These are phyloP conservation scores for Coprinellus micaceus DNA, from an alignment of 768 basidiomycete species.

Conservation along the genomic window DNA sequence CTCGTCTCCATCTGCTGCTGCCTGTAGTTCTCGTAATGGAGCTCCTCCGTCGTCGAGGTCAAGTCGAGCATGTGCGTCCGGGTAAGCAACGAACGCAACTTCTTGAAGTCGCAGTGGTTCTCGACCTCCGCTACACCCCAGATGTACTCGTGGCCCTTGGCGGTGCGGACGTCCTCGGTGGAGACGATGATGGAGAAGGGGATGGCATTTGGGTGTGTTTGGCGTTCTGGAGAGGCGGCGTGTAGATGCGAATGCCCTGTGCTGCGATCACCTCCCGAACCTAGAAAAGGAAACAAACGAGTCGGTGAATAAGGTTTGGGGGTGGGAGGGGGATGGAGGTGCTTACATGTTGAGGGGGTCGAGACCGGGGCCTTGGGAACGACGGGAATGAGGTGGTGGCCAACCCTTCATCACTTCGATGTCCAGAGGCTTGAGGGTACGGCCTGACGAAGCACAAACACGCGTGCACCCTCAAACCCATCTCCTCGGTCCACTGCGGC, in stretches of 20 bases:
- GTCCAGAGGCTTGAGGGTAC: conserved; percentile 94
- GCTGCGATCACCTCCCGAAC: conserved; percentile 87
- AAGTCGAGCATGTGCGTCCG: conserved; percentile 98
- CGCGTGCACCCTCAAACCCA: conserved; percentile 92
- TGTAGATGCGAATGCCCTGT: conserved; percentile 93
- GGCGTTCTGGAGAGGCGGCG: conserved; percentile 91
- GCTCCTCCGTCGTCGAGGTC: conserved; percentile 92
- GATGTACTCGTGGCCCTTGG: conserved; percentile 95
- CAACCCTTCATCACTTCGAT: conserved; percentile 99
- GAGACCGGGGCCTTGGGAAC: conserved; percentile 95
- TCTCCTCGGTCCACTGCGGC: conserved; percentile 91
- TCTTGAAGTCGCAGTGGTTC: conserved; percentile 98
- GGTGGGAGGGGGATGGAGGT: conserved; percentile 9
- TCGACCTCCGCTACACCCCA: conserved; percentile 99
- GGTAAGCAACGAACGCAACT: conserved; percentile 90
- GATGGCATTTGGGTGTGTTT: conserved; percentile 85
- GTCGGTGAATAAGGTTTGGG: conserved; percentile 13
- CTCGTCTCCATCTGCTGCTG: conserved; percentile 99
- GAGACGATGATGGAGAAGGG: conserved; percentile 99
- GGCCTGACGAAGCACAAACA: conserved; percentile 94
- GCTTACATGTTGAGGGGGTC: conserved; percentile 90
- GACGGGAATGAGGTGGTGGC: conserved; percentile 96
- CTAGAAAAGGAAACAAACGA: conserved; percentile 35
- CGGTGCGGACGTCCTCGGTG: conserved; percentile 88
- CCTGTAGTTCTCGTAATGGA: conserved; percentile 96